phyloP scores from a whole-genome alignment of 192 early-diverging fungal species.

The Coemansia sp. region DNA sequence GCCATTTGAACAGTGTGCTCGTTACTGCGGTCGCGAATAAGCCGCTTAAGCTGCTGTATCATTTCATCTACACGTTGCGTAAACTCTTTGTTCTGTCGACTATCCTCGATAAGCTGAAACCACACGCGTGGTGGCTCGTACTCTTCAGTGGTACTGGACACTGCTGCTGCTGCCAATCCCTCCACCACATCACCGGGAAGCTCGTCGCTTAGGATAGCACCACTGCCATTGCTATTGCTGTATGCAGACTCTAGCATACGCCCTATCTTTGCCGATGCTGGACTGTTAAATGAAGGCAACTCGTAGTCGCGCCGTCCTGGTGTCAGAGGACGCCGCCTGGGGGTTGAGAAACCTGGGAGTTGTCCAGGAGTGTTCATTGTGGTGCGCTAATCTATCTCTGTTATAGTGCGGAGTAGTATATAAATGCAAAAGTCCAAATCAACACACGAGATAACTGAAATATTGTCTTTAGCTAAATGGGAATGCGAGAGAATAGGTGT shows the following conservation, averaged over 20 bases:
- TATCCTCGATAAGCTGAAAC: slow-evolving; percentile 52
- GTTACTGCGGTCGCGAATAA: slow-evolving; percentile 33
- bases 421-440: neutral
- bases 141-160: slow-evolving; percentile 29
- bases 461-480: neutral
- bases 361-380: slow-evolving; percentile 32
- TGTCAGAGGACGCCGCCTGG: slow-evolving; percentile 45
- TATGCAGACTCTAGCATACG: slow-evolving; percentile 41
- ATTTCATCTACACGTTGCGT: slow-evolving; percentile 43
- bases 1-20: slow-evolving; percentile 27
- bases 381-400: neutral
- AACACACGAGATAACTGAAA: neutral
- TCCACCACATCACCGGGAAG: slow-evolving; percentile 31
- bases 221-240: slow-evolving; percentile 1
- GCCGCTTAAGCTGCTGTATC: slow-evolving; percentile 46
- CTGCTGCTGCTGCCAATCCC: slow-evolving; percentile 21
- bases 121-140: slow-evolving; percentile 53
- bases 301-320: slow-evolving; percentile 47
- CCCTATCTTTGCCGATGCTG: slow-evolving; percentile 32
- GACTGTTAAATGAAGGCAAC: slow-evolving; percentile 48
- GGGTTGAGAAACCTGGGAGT: slow-evolving; percentile 39
- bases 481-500: neutral
- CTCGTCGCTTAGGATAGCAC: slow-evolving; percentile 19
- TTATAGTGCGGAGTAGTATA: neutral
- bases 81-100: slow-evolving; percentile 45